Base-by-base conservation (phyloP, 352 stramenopile genomes). In the Pythium folliculosum region DNA sequence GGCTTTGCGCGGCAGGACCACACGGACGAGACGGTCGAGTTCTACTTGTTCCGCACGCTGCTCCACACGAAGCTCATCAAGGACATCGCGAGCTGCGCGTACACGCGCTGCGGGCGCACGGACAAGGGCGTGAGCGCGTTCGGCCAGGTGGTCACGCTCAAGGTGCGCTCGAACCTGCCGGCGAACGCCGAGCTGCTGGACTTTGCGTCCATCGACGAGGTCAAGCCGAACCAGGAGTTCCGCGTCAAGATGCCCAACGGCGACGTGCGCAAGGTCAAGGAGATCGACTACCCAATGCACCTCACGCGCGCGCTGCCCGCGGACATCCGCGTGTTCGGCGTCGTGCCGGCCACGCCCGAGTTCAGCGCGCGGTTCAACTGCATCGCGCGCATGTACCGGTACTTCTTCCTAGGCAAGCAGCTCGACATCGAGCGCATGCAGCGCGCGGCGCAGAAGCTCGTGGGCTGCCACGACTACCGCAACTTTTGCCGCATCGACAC, bases 401-500 rank as follows among this genome's bases (percentile, higher is more conserved):
- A 99, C 74, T 99, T 98, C 67, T 99, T 99, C 75, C 62, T 92
- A 53, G 71, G 70, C 30, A 84, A 86, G 21, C 69, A 88, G 35
- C 63, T 92, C 53, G 78, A 92, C 68, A 78, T 95, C 30, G 77
- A 79, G 5, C 73, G 72, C 6, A 99, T 99, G 94, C 76, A 80
- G 5, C n/a, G 63, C 9, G 97, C 88, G 5, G 87, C 97, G 5
- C 53, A 87, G 25, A 72, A 81, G 32, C 88, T 99, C 55, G 82
- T 98, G 5, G 98, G 98, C 12, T 82, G 90, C 53, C 96, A 99
- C 74, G 98, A 99, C 78, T 99, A 98, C 77, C 92, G 98, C 55
- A 99, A 99, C 72, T 98, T 99, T 65, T 99, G 97, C 73, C 99
- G 99, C 70, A 99, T 99, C 77, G 97, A 99, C 79, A 86, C 95